A percentile compares a stretch with the other conserved stretches of the same genome.
Conservation (phyloP, 2,329 filamentous ascomycete species). For the Sporothrix sp. region DNA sequence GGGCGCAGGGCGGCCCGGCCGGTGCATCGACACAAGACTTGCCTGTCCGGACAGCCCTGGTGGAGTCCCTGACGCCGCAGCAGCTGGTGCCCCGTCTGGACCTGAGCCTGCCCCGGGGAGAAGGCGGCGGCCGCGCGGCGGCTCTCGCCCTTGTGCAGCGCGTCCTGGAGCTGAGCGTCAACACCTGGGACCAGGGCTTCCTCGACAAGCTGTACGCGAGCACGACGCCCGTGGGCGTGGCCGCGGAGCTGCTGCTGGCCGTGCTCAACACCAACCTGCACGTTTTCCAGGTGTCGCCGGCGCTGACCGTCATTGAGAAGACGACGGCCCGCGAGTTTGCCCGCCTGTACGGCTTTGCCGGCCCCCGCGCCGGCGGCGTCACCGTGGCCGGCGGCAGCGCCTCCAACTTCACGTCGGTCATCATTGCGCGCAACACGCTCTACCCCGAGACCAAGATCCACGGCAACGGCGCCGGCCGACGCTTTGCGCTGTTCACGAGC, state of each 20-base stretch:
- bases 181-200: conserved; percentile 98
- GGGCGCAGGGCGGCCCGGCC: conserved; percentile 41
- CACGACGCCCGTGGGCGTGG: conserved; percentile 76
- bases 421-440: conserved; percentile 78
- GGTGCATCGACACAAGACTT: conserved; percentile 29
- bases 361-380: conserved; percentile 62
- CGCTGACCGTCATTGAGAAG: conserved; percentile 80
- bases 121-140: conserved; percentile 59
- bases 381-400: conserved; percentile 74
- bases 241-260: conserved; percentile 74
- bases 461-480: conserved; percentile 51
- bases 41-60: conserved; percentile 46
- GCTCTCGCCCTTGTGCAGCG: conserved; percentile 60
- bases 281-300: conserved; percentile 88
- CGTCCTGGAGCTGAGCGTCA: conserved; percentile 78
- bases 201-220: conserved; percentile 91
- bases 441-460: conserved; percentile 66
- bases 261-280: conserved; percentile 90
- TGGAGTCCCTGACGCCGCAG: conserved; percentile 52
- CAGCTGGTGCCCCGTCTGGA: conserved; percentile 45
- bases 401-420: conserved; percentile 75
- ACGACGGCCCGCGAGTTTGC: conserved; percentile 65
- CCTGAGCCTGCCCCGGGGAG: conserved; percentile 45
- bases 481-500: conserved; percentile 80
- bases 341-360: conserved; percentile 63